Conservation (phyloP, 345 rosid genomes). For the Toxicodendron radicans region DNA sequence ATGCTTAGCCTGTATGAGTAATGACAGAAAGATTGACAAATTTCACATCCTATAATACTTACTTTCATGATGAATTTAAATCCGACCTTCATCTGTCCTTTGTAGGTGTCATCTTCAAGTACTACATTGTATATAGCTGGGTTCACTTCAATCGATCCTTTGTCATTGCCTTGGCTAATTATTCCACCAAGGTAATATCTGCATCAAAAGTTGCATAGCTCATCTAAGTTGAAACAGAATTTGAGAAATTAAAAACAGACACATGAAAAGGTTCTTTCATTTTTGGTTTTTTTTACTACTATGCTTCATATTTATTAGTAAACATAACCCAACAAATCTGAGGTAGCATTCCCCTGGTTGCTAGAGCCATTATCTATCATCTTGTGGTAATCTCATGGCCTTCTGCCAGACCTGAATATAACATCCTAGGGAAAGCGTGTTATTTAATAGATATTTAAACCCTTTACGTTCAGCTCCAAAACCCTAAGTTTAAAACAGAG, state of each 20-base stretch:
- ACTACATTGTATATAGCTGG: constrained; percentile 71
- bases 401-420: too few relatives aligned
- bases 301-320: neutral
- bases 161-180: constrained; percentile 57
- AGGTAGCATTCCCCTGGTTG: neutral
- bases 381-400: too few relatives aligned
- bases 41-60: constrained; percentile 19
- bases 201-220: constrained; percentile 4
- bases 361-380: neutral
- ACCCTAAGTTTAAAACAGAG: neutral
- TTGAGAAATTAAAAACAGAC: neutral
- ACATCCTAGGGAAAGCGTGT: too few relatives aligned
- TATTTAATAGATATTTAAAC: too few relatives aligned
- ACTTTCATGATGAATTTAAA: constrained; percentile 63
- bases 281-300: neutral
- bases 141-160: constrained; percentile 48
- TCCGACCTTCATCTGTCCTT: constrained; percentile 64
- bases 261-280: neutral
- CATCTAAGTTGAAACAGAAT: neutral
- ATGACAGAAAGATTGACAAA: neutral
- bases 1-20: neutral
- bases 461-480: neutral
- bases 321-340: neutral
- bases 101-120: constrained; percentile 71
- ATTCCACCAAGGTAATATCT: constrained; percentile 76